phyloP scores from a whole-genome alignment of 2,329 filamentous ascomycete species.

The Lachnellula subtilissima region DNA sequence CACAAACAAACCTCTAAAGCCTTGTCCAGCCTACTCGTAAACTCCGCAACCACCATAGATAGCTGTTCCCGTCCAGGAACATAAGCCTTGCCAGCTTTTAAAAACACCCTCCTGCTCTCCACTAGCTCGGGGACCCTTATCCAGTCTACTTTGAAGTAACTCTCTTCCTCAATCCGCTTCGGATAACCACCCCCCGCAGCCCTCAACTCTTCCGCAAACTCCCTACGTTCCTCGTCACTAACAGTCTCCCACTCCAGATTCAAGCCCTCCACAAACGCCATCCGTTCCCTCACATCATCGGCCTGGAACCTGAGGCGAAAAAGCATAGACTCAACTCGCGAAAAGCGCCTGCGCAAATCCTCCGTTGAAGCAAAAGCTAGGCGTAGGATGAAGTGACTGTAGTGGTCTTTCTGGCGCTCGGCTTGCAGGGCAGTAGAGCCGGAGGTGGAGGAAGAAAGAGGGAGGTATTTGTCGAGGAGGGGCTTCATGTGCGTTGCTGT shows the following conservation, averaged over 20 bases:
- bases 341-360: constrained; percentile 81
- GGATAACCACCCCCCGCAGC: constrained; percentile 30
- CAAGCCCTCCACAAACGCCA: constrained; percentile 70
- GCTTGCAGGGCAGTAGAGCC: constrained; percentile 51
- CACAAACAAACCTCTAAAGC: constrained; percentile 65
- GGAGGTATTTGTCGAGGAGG: constrained; percentile 81
- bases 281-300: constrained; percentile 70
- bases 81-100: constrained; percentile 81
- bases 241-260: constrained; percentile 83
- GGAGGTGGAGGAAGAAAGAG: constrained; percentile 71
- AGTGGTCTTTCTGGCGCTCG: constrained; percentile 92
- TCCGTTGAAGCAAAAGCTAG: constrained; percentile 90
- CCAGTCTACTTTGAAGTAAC: constrained; percentile 97
- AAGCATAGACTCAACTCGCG: constrained; percentile 80
- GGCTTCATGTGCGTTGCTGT: constrained; percentile 79
- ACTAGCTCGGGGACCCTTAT: constrained; percentile 86
- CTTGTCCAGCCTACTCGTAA: constrained; percentile 71
- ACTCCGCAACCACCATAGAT: constrained; percentile 86
- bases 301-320: constrained; percentile 76
- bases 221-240: constrained; percentile 67
- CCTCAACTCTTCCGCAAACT: constrained; percentile 28
- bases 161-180: constrained; percentile 65
- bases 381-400: constrained; percentile 93
- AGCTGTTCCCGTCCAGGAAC: constrained; percentile 83
- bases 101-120: constrained; percentile 69